Percentiles rank a stretch among this genome's conserved stretches.
Conservation (phyloP, 1,284 basidiomycete species). For the Ustilago sp. region DNA sequence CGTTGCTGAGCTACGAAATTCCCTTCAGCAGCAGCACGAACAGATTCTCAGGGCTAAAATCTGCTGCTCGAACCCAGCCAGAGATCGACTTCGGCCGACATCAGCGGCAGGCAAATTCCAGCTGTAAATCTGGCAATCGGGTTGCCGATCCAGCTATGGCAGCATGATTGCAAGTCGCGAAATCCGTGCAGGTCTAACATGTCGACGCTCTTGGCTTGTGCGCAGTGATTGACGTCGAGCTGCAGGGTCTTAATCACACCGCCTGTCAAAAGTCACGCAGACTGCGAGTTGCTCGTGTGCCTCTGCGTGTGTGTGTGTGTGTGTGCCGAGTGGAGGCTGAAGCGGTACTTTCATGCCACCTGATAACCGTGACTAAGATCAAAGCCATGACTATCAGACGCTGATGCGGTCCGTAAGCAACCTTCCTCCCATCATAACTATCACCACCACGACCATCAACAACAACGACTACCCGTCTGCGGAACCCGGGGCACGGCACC, state of each 20-base stretch:
- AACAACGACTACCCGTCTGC: too few relatives aligned
- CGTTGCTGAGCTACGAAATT: neutral
- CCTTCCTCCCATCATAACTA: neutral
- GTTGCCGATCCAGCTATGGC: neutral
- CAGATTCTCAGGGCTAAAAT: too few relatives aligned
- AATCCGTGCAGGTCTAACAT: conserved; percentile 2
- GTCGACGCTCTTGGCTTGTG: neutral
- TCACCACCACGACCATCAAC: too few relatives aligned
- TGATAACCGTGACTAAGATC: too few relatives aligned
- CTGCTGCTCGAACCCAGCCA: too few relatives aligned
- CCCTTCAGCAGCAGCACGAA: too few relatives aligned
- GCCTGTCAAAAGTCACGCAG: neutral
- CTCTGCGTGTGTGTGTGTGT: neutral
- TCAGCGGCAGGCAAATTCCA: neutral
- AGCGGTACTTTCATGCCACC: neutral
- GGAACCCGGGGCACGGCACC: neutral
- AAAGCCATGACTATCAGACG: too few relatives aligned
- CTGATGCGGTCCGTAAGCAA: too few relatives aligned
- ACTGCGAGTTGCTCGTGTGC: too few relatives aligned
- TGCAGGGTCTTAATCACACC: conserved; percentile 33
- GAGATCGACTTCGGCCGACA: neutral
- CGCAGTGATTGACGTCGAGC: conserved; percentile 22
- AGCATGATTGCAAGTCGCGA: neutral
- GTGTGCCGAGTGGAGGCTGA: neutral
- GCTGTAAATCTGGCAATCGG: neutral